These are phyloP conservation scores for Aspergillus sp. DNA, from an alignment of 2,329 filamentous ascomycete species.

Conservation along the genomic window DNA sequence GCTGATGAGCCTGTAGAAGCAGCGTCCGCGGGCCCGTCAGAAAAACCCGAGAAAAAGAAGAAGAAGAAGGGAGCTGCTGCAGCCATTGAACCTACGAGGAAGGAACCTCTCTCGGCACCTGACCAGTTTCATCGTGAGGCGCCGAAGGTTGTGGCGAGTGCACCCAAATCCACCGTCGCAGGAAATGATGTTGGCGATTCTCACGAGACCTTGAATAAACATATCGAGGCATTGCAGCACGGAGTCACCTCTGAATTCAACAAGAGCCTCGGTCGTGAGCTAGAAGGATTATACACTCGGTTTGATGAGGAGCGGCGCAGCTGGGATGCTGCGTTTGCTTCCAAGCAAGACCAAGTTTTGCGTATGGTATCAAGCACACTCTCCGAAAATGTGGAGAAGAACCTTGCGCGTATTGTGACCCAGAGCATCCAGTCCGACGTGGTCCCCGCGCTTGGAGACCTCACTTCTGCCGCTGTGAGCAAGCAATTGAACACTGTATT, in stretches of 20 bases:
- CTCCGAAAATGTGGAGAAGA: conserved; percentile 71
- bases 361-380: conserved; percentile 68
- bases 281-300: conserved; percentile 58
- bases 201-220: conserved; percentile 59
- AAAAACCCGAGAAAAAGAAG: conserved; percentile 70
- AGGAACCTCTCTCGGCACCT: conserved; percentile 23
- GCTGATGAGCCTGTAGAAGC: conserved; percentile 34
- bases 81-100: conserved; percentile 49
- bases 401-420: conserved; percentile 73
- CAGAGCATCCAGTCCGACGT: conserved; percentile 73
- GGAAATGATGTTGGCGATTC: conserved; percentile 37
- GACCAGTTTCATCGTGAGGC: conserved; percentile 16
- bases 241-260: conserved; percentile 50
- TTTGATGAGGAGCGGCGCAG: conserved; percentile 69
- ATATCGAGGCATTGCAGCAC: conserved; percentile 57
- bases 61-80: conserved; percentile 54
- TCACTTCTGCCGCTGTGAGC: conserved; percentile 67
- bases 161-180: conserved; percentile 9
- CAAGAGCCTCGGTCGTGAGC: conserved; percentile 48
- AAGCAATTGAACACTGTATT: conserved; percentile 71
- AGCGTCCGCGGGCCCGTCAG: conserved; percentile 33
- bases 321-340: conserved; percentile 60
- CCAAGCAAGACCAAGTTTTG: conserved; percentile 69
- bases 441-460: conserved; percentile 70
- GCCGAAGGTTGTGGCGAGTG: conserved; percentile 9